Evolutionary conservation across 371 early-diverging fungal genomes (phyloP).

Genomic region (Mucor velutinosus): DNA sequence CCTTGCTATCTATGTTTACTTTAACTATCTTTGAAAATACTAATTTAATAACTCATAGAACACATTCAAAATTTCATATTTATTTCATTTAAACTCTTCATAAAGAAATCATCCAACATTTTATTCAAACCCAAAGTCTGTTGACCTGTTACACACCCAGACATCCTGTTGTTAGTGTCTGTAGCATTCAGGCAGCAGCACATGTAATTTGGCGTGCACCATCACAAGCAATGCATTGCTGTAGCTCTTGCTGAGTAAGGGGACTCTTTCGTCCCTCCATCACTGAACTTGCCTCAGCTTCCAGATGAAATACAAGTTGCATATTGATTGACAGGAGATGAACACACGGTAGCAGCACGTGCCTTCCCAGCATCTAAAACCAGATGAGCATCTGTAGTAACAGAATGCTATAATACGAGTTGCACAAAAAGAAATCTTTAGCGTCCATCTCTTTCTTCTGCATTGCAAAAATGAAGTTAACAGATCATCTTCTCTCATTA

Average conservation of each 20-base stretch:
- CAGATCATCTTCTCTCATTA: constrained; percentile 25
- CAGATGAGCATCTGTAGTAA: background rate
- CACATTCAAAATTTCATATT: background rate
- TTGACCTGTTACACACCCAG: background rate
- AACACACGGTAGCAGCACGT: background rate
- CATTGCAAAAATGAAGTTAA: constrained; percentile 14
- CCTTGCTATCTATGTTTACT: constrained; percentile 34
- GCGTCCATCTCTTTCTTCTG: background rate
- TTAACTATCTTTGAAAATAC: constrained; percentile 22
- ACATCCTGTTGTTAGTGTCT: too few species aligned
- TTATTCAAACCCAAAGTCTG: background rate
- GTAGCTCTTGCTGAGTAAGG: too few species aligned
- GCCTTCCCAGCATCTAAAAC: background rate
- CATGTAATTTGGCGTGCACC: too few species aligned
- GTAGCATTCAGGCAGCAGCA: too few species aligned
- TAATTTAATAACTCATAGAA: constrained; percentile 5
- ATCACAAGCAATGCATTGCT: too few species aligned
- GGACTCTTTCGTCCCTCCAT: too few species aligned
- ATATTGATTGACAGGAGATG: background rate
- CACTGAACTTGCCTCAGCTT: background rate
- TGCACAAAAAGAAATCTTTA: background rate
- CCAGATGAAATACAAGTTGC: too few species aligned
- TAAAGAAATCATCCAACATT: background rate
- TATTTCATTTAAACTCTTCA: background rate
- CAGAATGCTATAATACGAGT: background rate